A percentile compares a stretch with the other conserved stretches of the same genome.
These are phyloP conservation scores for Aspergillus ibericus DNA, from an alignment of 2,329 filamentous ascomycete species.

Conservation along the genomic window DNA sequence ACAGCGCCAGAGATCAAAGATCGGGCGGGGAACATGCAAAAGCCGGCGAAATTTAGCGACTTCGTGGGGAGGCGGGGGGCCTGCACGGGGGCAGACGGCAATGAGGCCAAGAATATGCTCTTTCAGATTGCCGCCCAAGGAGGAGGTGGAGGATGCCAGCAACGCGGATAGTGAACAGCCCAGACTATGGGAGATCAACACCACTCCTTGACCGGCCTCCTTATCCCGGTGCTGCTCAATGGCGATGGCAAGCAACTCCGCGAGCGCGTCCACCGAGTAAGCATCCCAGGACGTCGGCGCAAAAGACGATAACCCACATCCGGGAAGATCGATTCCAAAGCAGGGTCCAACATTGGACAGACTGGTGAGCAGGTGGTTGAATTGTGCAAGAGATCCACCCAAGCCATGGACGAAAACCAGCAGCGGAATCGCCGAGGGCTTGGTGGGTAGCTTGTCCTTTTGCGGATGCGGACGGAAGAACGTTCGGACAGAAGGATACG, in stretches of 20 bases:
- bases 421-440: slow-evolving; percentile 73
- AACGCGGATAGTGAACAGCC: slow-evolving; percentile 76
- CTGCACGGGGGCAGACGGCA: slow-evolving; percentile 75
- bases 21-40: slow-evolving; percentile 62
- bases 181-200: slow-evolving; percentile 87
- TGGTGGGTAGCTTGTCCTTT: slow-evolving; percentile 72
- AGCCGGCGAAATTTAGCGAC: slow-evolving; percentile 56
- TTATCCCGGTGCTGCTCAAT: slow-evolving; percentile 72
- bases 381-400: slow-evolving; percentile 89
- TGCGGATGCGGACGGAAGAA: slow-evolving; percentile 84
- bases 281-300: slow-evolving; percentile 70
- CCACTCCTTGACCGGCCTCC: slow-evolving; percentile 65
- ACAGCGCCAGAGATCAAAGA: slow-evolving; percentile 74
- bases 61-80: slow-evolving; percentile 58
- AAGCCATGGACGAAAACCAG: slow-evolving; percentile 91
- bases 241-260: slow-evolving; percentile 70
- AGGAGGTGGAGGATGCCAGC: slow-evolving; percentile 63
- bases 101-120: slow-evolving; percentile 72
- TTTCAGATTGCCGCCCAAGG: slow-evolving; percentile 55
- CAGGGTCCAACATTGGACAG: slow-evolving; percentile 81
- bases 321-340: slow-evolving; percentile 84
- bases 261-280: slow-evolving; percentile 74
- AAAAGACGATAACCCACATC: slow-evolving; percentile 80
- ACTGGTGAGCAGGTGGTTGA: slow-evolving; percentile 76
- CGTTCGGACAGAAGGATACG: slow-evolving; percentile 74